Base-by-base conservation (phyloP, 345 rosid species). In the Acer campestre region DNA sequence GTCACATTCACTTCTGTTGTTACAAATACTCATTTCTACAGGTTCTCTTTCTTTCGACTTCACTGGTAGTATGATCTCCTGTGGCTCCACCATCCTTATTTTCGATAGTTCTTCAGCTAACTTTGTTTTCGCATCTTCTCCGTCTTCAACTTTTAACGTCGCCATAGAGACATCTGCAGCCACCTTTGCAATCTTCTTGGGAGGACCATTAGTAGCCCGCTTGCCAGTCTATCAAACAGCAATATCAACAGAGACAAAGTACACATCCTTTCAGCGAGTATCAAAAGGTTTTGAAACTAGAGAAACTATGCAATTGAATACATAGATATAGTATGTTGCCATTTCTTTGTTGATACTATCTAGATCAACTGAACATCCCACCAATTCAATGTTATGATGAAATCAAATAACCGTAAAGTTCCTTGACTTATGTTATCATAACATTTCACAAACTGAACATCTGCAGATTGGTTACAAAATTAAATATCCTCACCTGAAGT, bases 91-190 rank as follows among this genome's bases (percentile, higher is more conserved):
- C 91, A 94, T 86, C 86, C 82, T 90, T 76, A 90, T 86, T 85
- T 86, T 92, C 58, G 98, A 92, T 72, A 89, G 69, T 77, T 86
- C 98, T 80, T 91, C 91, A 22, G 88, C 97, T 81, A 96, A 83
- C 80, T 83, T 82, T 27, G 85, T 77, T 78, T 88, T 92, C 63
- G 61, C 89, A 75, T 86, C 90, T 78, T 90, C 88, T 66, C 82
- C 87, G 59, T 91, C 88, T 66, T 83, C 87, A 65, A 69, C 82
- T 20, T 38, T 80, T 80, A 80, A 69, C 71, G 78, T 77, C 66
- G 78, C 86, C 82, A 80, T 77, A 61, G 85, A 77, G 74, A 71
- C 74, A 62, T 77, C 80, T 63, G 78, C 66, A 64, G 79, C 80
- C 81, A 78, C 80, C 64, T 77, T 80, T 62, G 71, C 67, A 53